Base-by-base conservation (phyloP, 176 grass and related monocot species). In the Rhynchospora tenuis region DNA sequence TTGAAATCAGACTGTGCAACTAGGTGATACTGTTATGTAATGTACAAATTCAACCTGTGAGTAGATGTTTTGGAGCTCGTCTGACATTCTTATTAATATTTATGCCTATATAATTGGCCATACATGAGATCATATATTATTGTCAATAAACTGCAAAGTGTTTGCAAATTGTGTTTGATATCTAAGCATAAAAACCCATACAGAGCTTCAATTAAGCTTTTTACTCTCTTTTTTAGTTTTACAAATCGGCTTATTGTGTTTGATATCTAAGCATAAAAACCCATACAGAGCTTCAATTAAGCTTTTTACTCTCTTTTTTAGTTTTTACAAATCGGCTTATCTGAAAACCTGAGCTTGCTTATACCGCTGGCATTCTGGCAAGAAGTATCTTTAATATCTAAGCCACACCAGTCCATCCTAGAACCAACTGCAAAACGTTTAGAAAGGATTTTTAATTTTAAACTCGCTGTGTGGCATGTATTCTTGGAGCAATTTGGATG, bases 401-500 rank as follows among this genome's bases (percentile, higher is more conserved):
- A 38, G 33, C 33, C 33, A 38, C 33, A 38, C 33, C 33, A 38
- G 33, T 38, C 33, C 33, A 38, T n/a, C n/a, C n/a, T 38, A 38
- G 33, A 38, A 38, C 33, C 3, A 38, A 38, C 33, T 38, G 33
- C 33, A 38, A 38, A 38, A 38, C 5, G 33, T 38, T 38, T 38
- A 38, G 3, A 38, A 38, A 38, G 33, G 33, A 38, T 38, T 38
- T 33, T 38, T 38, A 38, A 38, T 38, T 38, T 38, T 38, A 4
- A 38, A 38, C 33, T 38, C 33, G 5, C 14, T 29, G 10, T 28
- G 22, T 57, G 23, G 67, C 8, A 23, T 71, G 33, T 44, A 42
- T 81, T 48, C 20, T 81, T 64, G 80, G 80, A 82, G 80, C 19
- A 19, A 9, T 68, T 54, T 67, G 60, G 61, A 82, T 82, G 61